These are phyloP conservation scores for Ambrosia artemisiifolia DNA, from an alignment of 129 eudicot species.

Conservation along the genomic window DNA sequence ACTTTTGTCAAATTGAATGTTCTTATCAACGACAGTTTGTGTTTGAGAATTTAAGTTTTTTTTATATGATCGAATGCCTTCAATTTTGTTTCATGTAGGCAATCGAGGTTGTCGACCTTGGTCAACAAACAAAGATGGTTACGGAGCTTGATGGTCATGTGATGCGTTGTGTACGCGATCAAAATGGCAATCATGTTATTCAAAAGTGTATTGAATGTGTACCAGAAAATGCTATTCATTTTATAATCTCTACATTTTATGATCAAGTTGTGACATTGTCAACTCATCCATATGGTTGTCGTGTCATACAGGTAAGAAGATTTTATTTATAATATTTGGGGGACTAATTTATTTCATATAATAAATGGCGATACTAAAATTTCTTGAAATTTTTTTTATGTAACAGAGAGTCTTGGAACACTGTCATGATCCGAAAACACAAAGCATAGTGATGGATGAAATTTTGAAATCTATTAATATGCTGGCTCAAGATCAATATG, in stretches of 20 bases:
- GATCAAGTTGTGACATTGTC: slow-evolving; percentile 84
- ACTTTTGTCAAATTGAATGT: too few species aligned
- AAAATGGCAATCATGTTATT: slow-evolving; percentile 84
- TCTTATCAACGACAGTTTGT: too few species aligned
- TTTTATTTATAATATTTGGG: background rate
- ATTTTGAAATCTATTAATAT: slow-evolving; percentile 55
- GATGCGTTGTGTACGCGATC: slow-evolving; percentile 87
- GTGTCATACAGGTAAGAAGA: slow-evolving; percentile 63
- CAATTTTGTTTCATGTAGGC: slow-evolving; percentile 39
- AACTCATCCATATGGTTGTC: slow-evolving; percentile 89
- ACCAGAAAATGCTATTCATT: slow-evolving; percentile 74
- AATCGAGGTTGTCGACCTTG: slow-evolving; percentile 74
- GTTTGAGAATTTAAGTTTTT: too few species aligned
- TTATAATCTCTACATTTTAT: slow-evolving; percentile 63
- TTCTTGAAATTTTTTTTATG: too few species aligned
- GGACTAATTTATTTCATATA: too few species aligned
- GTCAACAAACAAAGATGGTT: slow-evolving; percentile 74
- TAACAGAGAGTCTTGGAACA: slow-evolving; percentile 76
- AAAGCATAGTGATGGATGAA: slow-evolving; percentile 70
- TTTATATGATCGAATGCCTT: too few species aligned
- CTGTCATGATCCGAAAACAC: slow-evolving; percentile 58
- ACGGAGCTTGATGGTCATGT: slow-evolving; percentile 79
- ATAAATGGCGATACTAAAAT: too few species aligned
- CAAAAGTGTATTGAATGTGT: slow-evolving; percentile 84
- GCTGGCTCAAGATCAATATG: slow-evolving; percentile 93